phyloP scores from a whole-genome alignment of 805 yeast genomes.

The Komagataella pastoris region DNA sequence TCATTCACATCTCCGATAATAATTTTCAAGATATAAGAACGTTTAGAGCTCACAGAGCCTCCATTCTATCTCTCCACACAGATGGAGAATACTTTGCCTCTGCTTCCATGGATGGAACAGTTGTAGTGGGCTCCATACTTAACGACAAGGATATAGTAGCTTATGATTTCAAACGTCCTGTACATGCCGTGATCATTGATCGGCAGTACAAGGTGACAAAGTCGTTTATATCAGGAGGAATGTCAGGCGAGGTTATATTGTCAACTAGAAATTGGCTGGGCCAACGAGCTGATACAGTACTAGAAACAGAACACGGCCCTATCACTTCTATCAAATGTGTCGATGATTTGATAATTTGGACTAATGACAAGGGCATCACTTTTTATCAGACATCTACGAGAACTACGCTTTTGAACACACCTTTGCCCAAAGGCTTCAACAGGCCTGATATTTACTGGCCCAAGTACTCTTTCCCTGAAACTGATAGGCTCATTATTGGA shows the following conservation, averaged over 20 bases:
- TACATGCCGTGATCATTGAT: slow-evolving; percentile 77
- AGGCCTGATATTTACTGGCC: slow-evolving; percentile 83
- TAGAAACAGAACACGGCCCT: slow-evolving; percentile 55
- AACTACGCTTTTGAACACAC: slow-evolving; percentile 33
- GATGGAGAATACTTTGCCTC: slow-evolving; percentile 73
- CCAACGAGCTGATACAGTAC: slow-evolving; percentile 50
- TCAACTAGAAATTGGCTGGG: slow-evolving; percentile 85
- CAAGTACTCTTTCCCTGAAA: slow-evolving; percentile 49
- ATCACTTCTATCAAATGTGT: slow-evolving; percentile 53
- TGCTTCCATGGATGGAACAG: slow-evolving; percentile 90
- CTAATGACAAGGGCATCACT: slow-evolving; percentile 70
- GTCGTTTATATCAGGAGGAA: slow-evolving; percentile 79
- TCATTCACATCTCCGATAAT: slow-evolving; percentile 53
- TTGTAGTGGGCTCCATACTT: slow-evolving; percentile 59
- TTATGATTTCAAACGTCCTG: slow-evolving; percentile 75
- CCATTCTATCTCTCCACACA: slow-evolving; percentile 57
- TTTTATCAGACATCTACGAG: slow-evolving; percentile 45
- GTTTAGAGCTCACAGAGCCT: slow-evolving; percentile 74
- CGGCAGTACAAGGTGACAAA: slow-evolving; percentile 47
- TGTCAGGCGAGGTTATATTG: slow-evolving; percentile 66
- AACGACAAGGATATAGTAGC: slow-evolving; percentile 56
- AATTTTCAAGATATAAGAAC: slow-evolving; percentile 54
- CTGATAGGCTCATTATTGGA: slow-evolving; percentile 56
- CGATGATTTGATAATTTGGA: slow-evolving; percentile 65
- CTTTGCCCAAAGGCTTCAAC: slow-evolving; percentile 40